Base-by-base conservation (phyloP, 768 basidiomycete species). In the Strobilomyces confusus region DNA sequence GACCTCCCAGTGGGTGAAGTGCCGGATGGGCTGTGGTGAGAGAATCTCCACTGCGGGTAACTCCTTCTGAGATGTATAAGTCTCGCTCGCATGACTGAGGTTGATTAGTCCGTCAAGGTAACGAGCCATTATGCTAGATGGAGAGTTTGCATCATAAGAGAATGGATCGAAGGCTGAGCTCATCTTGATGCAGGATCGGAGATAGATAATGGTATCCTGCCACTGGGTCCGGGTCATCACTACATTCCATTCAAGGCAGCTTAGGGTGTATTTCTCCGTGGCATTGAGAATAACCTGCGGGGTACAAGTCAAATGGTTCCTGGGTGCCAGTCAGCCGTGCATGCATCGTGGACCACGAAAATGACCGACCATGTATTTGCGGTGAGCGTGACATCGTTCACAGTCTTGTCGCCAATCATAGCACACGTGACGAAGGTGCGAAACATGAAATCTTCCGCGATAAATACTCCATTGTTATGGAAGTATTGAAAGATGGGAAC, bases 401-500 rank as follows among this genome's bases (percentile, higher is more conserved):
- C 52, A 9, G 62, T 57, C 49, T 72, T 72, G 41, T 72, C 71
- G 7, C 65, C 56, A 45, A 72, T 61, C 67, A 74, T 72, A 23
- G 73, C 69, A 47, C 68, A 74, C 22, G 56, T 40, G 36, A 72
- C 56, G 44, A 72, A 74, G 15, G 64, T 56, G 26, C 63, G 69
- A 49, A 72, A 58, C 70, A 74, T 62, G 40, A 72, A 70, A 13
- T 72, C 71, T 47, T 72, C 71, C 13, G 57, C 61, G 33, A 60
- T 44, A 25, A 54, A 55, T 9, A 61, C 50, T 19, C 72, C 67
- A 29, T 65, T 63, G 44, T 61, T 57, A 46, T 61, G 58, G 25
- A 74, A 58, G 54, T 63, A 65, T 48, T 63, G 63, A 26, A 73
- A 67, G 32, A 68, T 55, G 22, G 68, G 63, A 22, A 68, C 25